These are phyloP conservation scores for Pythium phragmitis DNA, from an alignment of 352 stramenopile genomes.

Conservation along the genomic window DNA sequence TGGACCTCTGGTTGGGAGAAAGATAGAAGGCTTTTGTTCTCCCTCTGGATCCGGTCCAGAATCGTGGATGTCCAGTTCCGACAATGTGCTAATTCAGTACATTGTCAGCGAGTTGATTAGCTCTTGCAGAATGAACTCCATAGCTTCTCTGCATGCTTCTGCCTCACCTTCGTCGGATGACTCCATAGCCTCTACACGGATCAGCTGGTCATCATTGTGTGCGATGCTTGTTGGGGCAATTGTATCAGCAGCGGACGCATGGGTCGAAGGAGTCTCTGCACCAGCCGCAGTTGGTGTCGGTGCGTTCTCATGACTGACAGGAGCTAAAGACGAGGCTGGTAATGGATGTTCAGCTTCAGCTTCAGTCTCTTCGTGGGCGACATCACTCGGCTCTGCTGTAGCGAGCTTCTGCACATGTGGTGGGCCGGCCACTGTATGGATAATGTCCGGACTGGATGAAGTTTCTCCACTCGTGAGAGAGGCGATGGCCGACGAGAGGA, in stretches of 20 bases:
- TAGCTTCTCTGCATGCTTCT: background rate
- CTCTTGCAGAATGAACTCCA: background rate
- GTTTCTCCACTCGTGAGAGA: background rate
- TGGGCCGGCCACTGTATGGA: background rate
- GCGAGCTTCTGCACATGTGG: background rate
- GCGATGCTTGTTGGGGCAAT: background rate
- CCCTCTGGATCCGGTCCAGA: constrained; percentile 8
- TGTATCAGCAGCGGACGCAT: background rate
- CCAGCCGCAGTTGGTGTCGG: background rate
- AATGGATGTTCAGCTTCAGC: background rate
- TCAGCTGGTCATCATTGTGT: background rate
- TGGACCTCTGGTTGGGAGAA: constrained; percentile 9
- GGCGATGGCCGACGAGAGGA: constrained; percentile 1
- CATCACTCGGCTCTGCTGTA: background rate
- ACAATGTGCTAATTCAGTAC: constrained; percentile 5
- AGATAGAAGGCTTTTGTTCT: background rate
- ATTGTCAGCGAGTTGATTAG: background rate
- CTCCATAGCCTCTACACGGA: background rate
- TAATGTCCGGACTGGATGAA: background rate
- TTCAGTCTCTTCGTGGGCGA: background rate
- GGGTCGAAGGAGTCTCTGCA: background rate
- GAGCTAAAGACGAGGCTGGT: background rate
- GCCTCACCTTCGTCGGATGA: background rate
- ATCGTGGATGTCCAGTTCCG: constrained; percentile 9
- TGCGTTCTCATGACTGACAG: background rate